A percentile compares a stretch with the other conserved stretches of the same genome.
Conservation (phyloP, 108 stramenopile genomes). For the Schizochytrium sp. region DNA sequence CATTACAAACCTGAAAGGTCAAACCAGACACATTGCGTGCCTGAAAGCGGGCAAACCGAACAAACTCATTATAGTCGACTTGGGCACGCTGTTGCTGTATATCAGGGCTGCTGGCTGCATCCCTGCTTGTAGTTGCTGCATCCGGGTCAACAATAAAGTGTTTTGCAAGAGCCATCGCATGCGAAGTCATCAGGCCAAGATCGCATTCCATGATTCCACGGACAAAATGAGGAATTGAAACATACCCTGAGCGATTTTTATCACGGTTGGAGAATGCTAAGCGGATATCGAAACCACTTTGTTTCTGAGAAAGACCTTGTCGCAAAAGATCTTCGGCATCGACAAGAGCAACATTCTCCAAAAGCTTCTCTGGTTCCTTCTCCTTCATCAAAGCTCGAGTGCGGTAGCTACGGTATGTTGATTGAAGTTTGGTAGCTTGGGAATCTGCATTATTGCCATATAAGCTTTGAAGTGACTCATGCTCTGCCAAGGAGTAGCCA, state of each 20-base stretch:
- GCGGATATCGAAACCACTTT: slow-evolving; percentile 1
- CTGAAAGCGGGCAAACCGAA: slow-evolving; percentile 38
- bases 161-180: slow-evolving; percentile 14
- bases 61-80: slow-evolving; percentile 53
- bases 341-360: background rate
- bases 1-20: background rate
- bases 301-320: slow-evolving; percentile 7
- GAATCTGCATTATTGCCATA: background rate
- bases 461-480: slow-evolving; percentile 45
- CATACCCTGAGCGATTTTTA: slow-evolving; percentile 28
- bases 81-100: background rate
- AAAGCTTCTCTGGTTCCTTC: background rate
- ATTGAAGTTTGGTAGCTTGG: slow-evolving; percentile 4
- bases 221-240: background rate
- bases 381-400: background rate
- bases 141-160: background rate
- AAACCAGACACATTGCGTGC: slow-evolving; percentile 18
- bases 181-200: background rate
- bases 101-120: background rate
- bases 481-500: slow-evolving; percentile 12
- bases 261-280: slow-evolving; percentile 1
- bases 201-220: background rate
- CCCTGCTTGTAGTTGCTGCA: background rate
- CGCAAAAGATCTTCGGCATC: slow-evolving; percentile 50
- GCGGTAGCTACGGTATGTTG: background rate